These are phyloP conservation scores for Asterophora parasitica DNA, from an alignment of 768 basidiomycete species.

Conservation along the genomic window DNA sequence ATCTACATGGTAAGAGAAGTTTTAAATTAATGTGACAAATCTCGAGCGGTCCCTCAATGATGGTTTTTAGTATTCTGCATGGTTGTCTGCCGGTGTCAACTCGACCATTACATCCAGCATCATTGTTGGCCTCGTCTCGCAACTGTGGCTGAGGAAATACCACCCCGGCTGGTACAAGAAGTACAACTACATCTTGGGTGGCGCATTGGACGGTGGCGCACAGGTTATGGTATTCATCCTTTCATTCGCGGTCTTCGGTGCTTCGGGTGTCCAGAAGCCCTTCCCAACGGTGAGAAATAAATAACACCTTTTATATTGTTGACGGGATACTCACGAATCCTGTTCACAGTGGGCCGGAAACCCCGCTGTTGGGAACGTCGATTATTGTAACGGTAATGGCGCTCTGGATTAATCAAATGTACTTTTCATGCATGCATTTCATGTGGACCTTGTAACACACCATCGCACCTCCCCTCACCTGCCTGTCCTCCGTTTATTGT, in stretches of 20 bases:
- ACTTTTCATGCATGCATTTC: too few species aligned
- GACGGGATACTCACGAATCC: slow-evolving; percentile 1
- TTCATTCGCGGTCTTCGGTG: slow-evolving; percentile 63
- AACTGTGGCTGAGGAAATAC: slow-evolving; percentile 52
- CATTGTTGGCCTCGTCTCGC: slow-evolving; percentile 52
- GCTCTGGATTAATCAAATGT: slow-evolving; percentile 27
- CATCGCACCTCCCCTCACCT: too few species aligned
- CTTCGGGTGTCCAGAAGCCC: slow-evolving; percentile 39
- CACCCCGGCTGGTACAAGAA: slow-evolving; percentile 64
- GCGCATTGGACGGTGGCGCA: slow-evolving; percentile 60
- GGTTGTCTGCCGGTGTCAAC: slow-evolving; percentile 50
- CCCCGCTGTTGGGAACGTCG: slow-evolving; percentile 46
- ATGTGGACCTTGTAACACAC: too few species aligned
- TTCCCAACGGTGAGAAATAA: slow-evolving; percentile 44
- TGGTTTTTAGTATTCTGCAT: slow-evolving; percentile 31
- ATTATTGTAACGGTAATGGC: slow-evolving; percentile 58
- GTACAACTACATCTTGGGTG: slow-evolving; percentile 65
- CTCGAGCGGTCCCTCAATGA: not conserved
- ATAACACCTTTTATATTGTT: not conserved
- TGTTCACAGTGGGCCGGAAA: slow-evolving; percentile 49
- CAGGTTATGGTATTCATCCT: slow-evolving; percentile 63
- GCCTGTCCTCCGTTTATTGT: too few species aligned
- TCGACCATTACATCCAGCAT: slow-evolving; percentile 44
- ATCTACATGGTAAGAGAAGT: slow-evolving; percentile 42
- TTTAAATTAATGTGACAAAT: too few species aligned